Base-by-base conservation (phyloP, 2,329 filamentous ascomycete genomes). In the Mycosphaerella sp. region DNA sequence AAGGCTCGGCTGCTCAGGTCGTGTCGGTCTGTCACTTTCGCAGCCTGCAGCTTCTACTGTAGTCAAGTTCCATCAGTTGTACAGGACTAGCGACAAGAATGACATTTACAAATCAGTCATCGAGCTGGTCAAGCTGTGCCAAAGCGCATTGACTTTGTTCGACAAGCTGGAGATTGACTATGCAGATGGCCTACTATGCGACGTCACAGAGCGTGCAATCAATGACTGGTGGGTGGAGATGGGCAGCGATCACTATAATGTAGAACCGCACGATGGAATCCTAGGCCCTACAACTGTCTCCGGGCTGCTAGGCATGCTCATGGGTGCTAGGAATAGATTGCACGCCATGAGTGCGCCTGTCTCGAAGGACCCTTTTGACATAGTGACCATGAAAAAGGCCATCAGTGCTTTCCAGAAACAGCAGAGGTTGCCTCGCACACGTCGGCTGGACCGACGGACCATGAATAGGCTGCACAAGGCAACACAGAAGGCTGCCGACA, bases 201-300 rank as follows among this genome's bases (percentile, higher is more conserved):
- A 98, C 72, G 78, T 93, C 42, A 97, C 93, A 0, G 93, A 98
- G 69, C 85, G 80, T 58, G 89, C 91, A 1, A 83, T 97, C 63
- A 86, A 85, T 58, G 88, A 96, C 69, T 98, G 93, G 93, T 97
- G 93, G 93, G 85, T 87, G 1, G 89, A 95, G 65, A 86, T 96
- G 56, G 93, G 93, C 1, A 85, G 85, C 0, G 92, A 97, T 61
- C 85, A 93, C 66, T 96, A 92, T 75, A 95, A 92, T 52, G 82
- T 90, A 34, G 93, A 97, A 70, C 92, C 93, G 1, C 87, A 86
- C 8, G 93, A 98, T 72, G 92, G 92, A 10, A 90, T 95, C 21
- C 75, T 98, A 2, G 93, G 93, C 0, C 91, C 93, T 2, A 95
- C 89, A 0, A 96, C 91, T 0, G 90, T 97, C 6, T 84, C 91